These are phyloP conservation scores for Diplosphaera chodatii DNA, from an alignment of 139 green algal species.

Conservation along the genomic window DNA sequence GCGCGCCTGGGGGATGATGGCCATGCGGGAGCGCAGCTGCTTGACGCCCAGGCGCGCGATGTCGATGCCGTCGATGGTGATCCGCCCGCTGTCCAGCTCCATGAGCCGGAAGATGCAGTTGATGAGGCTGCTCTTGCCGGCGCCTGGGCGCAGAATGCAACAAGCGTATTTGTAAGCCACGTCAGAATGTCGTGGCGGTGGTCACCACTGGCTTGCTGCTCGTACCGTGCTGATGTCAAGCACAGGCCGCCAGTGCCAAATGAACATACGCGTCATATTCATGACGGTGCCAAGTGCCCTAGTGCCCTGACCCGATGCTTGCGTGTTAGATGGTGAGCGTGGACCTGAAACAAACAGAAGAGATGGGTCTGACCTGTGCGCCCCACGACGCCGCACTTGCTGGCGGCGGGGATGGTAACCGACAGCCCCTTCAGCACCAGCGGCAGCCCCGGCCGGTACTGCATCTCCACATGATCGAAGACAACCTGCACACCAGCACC, in stretches of 20 bases:
- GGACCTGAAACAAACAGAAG: too few species aligned
- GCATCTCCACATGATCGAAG: constrained; percentile 59
- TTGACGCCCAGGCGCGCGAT: constrained; percentile 60
- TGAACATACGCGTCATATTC: too few species aligned
- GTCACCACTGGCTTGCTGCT: too few species aligned
- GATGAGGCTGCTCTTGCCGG: constrained; percentile 57
- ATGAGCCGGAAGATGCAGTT: constrained; percentile 54
- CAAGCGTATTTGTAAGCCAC: too few species aligned
- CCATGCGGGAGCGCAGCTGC: constrained; percentile 53
- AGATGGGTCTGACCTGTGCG: constrained; percentile 23
- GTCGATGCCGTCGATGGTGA: constrained; percentile 87
- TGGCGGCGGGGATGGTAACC: constrained; percentile 41
- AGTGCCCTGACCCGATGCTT: too few species aligned
- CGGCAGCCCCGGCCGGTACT: constrained; percentile 77
- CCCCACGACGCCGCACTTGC: constrained; percentile 24
- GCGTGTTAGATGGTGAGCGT: too few species aligned
- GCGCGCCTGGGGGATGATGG: too few species aligned
- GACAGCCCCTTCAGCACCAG: constrained; percentile 78
- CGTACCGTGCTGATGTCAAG: too few species aligned
- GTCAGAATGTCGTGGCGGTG: too few species aligned
- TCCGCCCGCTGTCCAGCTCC: constrained; percentile 64
- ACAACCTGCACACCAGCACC: constrained; percentile 37
- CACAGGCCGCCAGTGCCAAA: too few species aligned
- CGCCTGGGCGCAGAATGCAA: constrained; percentile 13
- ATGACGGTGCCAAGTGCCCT: too few species aligned